A percentile compares a stretch with the other conserved stretches of the same genome.
Evolutionary conservation across 176 grass and related monocot species (phyloP).

Genomic region (Rhynchospora tenuis): DNA sequence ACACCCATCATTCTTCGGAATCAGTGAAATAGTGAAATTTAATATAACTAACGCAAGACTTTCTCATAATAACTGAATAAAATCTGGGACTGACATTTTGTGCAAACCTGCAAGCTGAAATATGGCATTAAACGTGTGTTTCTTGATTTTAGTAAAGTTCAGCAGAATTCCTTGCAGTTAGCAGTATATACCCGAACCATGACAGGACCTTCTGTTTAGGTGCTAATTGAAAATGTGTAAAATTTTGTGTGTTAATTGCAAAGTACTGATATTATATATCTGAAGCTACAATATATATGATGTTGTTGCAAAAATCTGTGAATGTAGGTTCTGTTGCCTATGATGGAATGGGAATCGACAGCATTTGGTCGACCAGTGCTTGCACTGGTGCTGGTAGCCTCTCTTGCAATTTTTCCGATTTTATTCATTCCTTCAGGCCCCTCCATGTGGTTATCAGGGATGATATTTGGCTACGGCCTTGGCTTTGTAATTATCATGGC

Average conservation of each 20-base stretch:
- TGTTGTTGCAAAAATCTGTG: background rate
- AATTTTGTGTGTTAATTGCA: background rate
- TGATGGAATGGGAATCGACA: constrained; percentile 89
- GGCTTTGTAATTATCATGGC: constrained; percentile 81
- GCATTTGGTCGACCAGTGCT: constrained; percentile 62
- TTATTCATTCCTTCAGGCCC: constrained; percentile 78
- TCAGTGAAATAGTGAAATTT: background rate
- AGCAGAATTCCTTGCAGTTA: background rate
- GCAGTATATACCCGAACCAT: background rate
- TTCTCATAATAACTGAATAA: background rate
- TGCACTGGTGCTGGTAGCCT: constrained; percentile 59
- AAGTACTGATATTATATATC: background rate
- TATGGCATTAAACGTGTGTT: background rate
- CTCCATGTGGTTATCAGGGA: constrained; percentile 86
- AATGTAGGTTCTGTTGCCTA: constrained; percentile 69
- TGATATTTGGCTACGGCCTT: constrained; percentile 88
- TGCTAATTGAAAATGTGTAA: background rate
- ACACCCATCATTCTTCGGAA: background rate
- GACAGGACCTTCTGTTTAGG: background rate
- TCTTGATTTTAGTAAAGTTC: background rate
- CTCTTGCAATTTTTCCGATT: constrained; percentile 68
- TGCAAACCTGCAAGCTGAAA: background rate
- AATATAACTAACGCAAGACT: background rate
- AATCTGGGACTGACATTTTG: background rate
- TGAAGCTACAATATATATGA: background rate